Evolutionary conservation across 1,284 basidiomycete genomes (phyloP).

Genomic region (Cystobasidium sp.): DNA sequence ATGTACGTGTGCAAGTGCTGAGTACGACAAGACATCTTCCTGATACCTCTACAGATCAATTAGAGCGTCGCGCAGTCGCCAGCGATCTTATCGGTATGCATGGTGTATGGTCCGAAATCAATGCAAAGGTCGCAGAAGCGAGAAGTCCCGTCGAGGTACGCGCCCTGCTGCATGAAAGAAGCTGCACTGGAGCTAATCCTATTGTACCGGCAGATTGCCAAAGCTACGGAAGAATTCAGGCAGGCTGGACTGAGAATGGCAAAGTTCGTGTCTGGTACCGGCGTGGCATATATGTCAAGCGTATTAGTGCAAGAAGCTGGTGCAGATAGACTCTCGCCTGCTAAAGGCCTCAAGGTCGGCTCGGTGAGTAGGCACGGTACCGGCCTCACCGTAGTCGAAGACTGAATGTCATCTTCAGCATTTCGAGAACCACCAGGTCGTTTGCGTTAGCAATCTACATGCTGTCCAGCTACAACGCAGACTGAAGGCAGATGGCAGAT

Average conservation of each 20-base stretch:
- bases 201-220: not conserved
- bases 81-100: conserved; percentile 80
- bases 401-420: conserved; percentile 24
- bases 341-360: conserved; percentile 22
- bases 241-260: conserved; percentile 10
- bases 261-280: conserved; percentile 46
- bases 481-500: conserved; percentile 43
- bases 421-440: conserved; percentile 45
- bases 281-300: conserved; percentile 43
- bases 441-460: conserved; percentile 44
- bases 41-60: conserved; percentile 63
- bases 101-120: conserved; percentile 68
- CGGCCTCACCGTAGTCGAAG: not conserved
- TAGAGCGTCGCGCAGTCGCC: conserved; percentile 64
- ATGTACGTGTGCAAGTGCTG: conserved; percentile 14
- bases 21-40: not conserved
- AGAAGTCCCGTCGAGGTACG: not conserved
- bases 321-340: not conserved
- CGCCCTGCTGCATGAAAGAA: not conserved
- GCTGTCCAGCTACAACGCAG: conserved; percentile 46
- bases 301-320: conserved; percentile 11
- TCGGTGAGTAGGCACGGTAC: not conserved
- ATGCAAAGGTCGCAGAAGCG: not conserved
- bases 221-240: conserved; percentile 11
- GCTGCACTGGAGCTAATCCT: too few species aligned